These are phyloP conservation scores for Gracilaria gracilis DNA, from an alignment of 23 red algal species.

Conservation along the genomic window DNA sequence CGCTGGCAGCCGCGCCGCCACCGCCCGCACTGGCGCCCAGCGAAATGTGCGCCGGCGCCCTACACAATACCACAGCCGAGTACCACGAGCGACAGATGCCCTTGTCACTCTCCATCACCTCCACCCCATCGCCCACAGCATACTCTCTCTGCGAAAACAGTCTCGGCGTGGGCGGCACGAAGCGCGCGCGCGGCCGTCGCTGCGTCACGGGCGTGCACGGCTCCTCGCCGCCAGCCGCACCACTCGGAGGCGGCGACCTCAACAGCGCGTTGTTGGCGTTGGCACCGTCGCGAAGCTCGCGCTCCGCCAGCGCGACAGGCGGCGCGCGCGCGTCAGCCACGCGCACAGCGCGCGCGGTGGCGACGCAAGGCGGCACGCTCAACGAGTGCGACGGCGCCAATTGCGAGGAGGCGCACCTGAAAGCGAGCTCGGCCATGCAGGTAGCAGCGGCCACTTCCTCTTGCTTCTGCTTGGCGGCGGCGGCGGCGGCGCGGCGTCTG, in stretches of 20 bases:
- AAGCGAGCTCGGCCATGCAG: not conserved
- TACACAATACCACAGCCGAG: conserved; percentile 40
- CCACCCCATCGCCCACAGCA: conserved; percentile 51
- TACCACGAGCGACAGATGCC: conserved; percentile 70
- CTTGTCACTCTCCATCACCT: conserved; percentile 66
- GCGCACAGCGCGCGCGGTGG: not conserved
- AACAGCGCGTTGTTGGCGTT: not conserved
- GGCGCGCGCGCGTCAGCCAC: too few relatives aligned
- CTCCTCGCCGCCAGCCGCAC: not conserved
- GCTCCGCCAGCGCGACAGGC: too few relatives aligned
- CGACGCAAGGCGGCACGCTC: not conserved
- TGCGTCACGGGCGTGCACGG: conserved; percentile 18
- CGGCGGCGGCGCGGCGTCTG: not conserved
- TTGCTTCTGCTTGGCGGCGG: not conserved
- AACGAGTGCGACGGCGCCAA: too few relatives aligned
- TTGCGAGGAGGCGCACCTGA: not conserved
- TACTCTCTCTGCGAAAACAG: conserved; percentile 61
- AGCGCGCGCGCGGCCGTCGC: conserved; percentile 27
- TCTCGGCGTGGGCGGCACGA: conserved; percentile 62
- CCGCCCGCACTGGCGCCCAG: conserved; percentile 36
- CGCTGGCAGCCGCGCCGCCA: not conserved
- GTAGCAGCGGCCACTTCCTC: conserved; percentile 33
- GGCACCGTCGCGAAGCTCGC: too few relatives aligned
- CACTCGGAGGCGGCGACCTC: not conserved
- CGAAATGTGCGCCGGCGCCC: conserved; percentile 12